Conservation (phyloP, 129 eudicot species). For the Flaveria ramosissima region DNA sequence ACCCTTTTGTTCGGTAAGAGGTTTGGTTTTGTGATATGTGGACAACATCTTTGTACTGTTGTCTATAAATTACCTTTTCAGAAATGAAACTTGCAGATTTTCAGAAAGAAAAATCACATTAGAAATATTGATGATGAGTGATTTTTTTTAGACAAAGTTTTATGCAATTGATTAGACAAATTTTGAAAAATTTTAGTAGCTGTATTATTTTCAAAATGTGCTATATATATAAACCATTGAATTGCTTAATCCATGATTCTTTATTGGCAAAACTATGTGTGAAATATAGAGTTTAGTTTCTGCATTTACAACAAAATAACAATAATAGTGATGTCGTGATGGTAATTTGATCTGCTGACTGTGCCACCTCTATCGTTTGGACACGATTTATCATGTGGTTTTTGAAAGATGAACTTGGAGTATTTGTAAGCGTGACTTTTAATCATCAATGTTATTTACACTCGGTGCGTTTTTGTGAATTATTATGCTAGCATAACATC, state of each 20-base stretch:
- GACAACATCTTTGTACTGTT: constrained; percentile 26
- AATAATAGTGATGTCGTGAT: background rate
- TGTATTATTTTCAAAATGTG: background rate
- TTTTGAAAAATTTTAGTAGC: background rate
- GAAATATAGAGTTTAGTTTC: background rate
- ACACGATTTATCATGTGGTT: constrained; percentile 7
- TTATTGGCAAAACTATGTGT: background rate
- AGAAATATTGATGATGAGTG: background rate
- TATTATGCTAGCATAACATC: constrained; percentile 30
- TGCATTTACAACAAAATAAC: background rate
- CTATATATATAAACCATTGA: background rate
- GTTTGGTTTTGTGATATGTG: constrained; percentile 35
- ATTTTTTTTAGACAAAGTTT: background rate
- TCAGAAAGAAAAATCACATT: background rate
- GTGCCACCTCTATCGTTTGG: constrained; percentile 8
- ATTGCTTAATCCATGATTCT: background rate
- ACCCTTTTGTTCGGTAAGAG: constrained; percentile 87
- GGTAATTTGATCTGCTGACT: constrained; percentile 21
- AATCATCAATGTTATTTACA: constrained; percentile 15
- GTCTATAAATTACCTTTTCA: constrained; percentile 2
- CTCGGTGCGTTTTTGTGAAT: constrained; percentile 15
- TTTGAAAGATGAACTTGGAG: constrained; percentile 31
- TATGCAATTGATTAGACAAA: background rate
- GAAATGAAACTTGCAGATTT: background rate
- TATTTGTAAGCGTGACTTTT: constrained; percentile 15